Evolutionary conservation across 2,329 filamentous ascomycete species (phyloP).

Genomic region (Thelonectria rubi): DNA sequence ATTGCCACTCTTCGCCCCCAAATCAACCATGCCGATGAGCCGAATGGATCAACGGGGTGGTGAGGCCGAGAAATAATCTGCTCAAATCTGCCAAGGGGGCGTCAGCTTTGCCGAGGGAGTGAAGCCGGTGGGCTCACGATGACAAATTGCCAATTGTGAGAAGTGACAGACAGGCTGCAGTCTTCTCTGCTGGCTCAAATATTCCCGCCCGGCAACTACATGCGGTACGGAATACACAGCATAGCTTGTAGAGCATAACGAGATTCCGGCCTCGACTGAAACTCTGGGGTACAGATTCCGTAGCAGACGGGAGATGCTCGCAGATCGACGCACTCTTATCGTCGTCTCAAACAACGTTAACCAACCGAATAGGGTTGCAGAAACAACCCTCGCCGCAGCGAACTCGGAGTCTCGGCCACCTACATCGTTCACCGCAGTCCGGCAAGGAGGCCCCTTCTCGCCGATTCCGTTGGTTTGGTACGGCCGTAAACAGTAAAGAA

Average conservation of each 20-base stretch:
- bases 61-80: not conserved
- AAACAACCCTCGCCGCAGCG: not conserved
- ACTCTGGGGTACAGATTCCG: no score
- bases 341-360: not conserved
- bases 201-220: no score
- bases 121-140: not conserved
- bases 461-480: not conserved
- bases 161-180: not conserved
- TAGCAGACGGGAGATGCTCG: no score
- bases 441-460: not conserved
- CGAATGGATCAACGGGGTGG: not conserved
- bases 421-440: not conserved
- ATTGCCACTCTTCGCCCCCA: not conserved
- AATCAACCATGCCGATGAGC: not conserved
- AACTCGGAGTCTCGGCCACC: not conserved
- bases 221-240: not conserved
- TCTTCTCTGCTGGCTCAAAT: no score
- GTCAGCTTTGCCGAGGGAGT: not conserved
- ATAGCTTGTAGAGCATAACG: not conserved
- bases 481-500: not conserved
- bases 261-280: no score
- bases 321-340: not conserved
- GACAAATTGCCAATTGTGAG: not conserved
- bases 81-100: not conserved
- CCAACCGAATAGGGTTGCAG: not conserved